Base-by-base conservation (phyloP, 331 rosid genomes). In the Dryas integrifolia region DNA sequence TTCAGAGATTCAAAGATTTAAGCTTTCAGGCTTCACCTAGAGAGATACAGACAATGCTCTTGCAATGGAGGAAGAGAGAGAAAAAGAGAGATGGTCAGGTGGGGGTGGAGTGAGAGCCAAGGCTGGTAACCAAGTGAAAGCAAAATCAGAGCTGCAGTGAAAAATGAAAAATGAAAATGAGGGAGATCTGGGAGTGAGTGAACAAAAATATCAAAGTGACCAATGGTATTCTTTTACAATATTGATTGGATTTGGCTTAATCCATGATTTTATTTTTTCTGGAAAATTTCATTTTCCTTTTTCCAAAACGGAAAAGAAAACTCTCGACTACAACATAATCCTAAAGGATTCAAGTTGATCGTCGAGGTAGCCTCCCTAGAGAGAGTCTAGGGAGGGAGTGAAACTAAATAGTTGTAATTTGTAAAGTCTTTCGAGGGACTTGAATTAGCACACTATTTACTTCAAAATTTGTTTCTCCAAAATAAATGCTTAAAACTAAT, bases 61-160 rank as follows among this genome's bases (percentile, higher is more conserved):
- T 43, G 76, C 58, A 58, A 67, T 24, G 46, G 21, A 53, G 76
- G 7, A 30, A 53, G 61, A 44, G 61, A 44, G 49, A 52, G 51
- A 21, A 21, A 21, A 21, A 63, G 59, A 52, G 65, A 48, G 57
- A 35, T 1, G 72, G 18, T 18, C 45, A 10, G 58, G 50, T 2
- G 7, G 44, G 18, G 80, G 60, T 76, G 68, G 71, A 60, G 80
- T 61, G 65, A 44, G 76, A 53, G 70, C 30, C 3, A 77, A 77
- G 76, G 67, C 58, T 53, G 5, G 24, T 7, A 49, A 69, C 16
- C 62, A 68, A 59, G 51, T 52, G 74, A 40, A 61, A 50, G 70
- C 64, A 51, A 60, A 62, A 41, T 69, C 41, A 41, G 53, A 77
- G 40, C 66, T 64, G 5, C 3, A 30, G 35, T 30, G 35, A 30